Conservation (phyloP, 441 rosid genomes). For the Croton setiger region DNA sequence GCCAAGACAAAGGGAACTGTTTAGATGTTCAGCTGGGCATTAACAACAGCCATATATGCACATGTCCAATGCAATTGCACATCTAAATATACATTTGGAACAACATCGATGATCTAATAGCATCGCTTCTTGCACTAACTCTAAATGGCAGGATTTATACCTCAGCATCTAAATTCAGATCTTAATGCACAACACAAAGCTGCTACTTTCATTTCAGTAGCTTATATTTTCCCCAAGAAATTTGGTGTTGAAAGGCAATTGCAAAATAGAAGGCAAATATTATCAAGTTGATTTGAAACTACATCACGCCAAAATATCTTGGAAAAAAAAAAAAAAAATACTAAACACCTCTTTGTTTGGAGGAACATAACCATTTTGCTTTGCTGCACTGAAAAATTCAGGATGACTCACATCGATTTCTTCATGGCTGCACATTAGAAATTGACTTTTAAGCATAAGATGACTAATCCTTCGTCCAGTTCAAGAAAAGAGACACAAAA, state of each 20-base stretch:
- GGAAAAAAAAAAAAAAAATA: constrained; percentile 18
- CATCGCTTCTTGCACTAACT: not conserved
- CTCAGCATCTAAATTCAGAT: constrained; percentile 5
- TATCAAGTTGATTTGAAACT: constrained; percentile 4
- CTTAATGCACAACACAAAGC: not conserved
- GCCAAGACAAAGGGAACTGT: constrained; percentile 11
- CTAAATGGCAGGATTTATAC: not conserved
- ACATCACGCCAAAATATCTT: constrained; percentile 13
- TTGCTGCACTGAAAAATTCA: constrained; percentile 81
- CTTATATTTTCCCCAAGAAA: not conserved
- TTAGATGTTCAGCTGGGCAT: not conserved
- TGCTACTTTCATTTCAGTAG: constrained; percentile 14
- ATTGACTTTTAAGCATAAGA: constrained; percentile 7
- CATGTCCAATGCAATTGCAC: too few species aligned
- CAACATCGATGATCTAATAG: not conserved
- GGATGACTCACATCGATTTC: constrained; percentile 98
- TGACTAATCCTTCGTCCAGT: not conserved
- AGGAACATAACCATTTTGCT: constrained; percentile 89
- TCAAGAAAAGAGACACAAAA: constrained; percentile 5
- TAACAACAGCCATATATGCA: not conserved
- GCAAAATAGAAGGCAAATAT: constrained; percentile 4
- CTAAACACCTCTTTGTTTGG: constrained; percentile 82
- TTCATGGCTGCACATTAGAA: constrained; percentile 67
- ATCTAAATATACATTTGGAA: too few species aligned
- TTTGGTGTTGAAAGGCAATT: constrained; percentile 11